These are phyloP conservation scores for Penstemon newberryi DNA, from an alignment of 257 asterid genomes.

Conservation along the genomic window DNA sequence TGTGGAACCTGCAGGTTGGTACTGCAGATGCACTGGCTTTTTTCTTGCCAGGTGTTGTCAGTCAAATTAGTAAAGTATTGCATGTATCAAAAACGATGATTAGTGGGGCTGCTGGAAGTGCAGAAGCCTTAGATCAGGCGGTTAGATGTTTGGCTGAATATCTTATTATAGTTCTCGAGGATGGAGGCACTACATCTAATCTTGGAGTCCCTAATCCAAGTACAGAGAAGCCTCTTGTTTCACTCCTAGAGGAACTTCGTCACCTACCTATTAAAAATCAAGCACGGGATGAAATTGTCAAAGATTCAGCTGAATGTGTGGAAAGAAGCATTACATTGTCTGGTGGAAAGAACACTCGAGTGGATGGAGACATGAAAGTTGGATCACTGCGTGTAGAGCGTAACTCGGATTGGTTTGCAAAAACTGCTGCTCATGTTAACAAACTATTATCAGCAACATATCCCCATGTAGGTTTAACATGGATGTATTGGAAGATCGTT, in stretches of 20 bases:
- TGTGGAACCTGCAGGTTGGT: constrained; percentile 72
- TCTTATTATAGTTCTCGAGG: constrained; percentile 70
- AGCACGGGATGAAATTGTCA: constrained; percentile 29
- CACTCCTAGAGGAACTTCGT: constrained; percentile 78
- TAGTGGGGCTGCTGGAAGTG: constrained; percentile 94
- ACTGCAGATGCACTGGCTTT: constrained; percentile 91
- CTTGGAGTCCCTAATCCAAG: constrained; percentile 29
- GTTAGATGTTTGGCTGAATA: constrained; percentile 71
- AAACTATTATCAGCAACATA: constrained; percentile 77
- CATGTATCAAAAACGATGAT: constrained; percentile 72
- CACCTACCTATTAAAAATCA: constrained; percentile 50
- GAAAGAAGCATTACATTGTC: constrained; percentile 32
- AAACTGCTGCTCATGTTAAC: constrained; percentile 67
- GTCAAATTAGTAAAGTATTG: constrained; percentile 88
- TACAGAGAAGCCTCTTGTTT: constrained; percentile 54
- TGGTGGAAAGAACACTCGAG: constrained; percentile 31
- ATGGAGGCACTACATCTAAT: constrained; percentile 42
- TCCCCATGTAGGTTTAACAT: constrained; percentile 68
- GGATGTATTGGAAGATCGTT: constrained; percentile 22
- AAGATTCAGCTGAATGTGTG: constrained; percentile 35
- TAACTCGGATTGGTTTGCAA: constrained; percentile 66
- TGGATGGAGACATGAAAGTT: constrained; percentile 31
- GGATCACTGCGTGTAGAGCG: constrained; percentile 70
- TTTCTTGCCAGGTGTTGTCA: constrained; percentile 91
- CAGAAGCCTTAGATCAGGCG: constrained; percentile 77